These are phyloP conservation scores for Collybia nuda DNA, from an alignment of 768 basidiomycete genomes.

Conservation along the genomic window DNA sequence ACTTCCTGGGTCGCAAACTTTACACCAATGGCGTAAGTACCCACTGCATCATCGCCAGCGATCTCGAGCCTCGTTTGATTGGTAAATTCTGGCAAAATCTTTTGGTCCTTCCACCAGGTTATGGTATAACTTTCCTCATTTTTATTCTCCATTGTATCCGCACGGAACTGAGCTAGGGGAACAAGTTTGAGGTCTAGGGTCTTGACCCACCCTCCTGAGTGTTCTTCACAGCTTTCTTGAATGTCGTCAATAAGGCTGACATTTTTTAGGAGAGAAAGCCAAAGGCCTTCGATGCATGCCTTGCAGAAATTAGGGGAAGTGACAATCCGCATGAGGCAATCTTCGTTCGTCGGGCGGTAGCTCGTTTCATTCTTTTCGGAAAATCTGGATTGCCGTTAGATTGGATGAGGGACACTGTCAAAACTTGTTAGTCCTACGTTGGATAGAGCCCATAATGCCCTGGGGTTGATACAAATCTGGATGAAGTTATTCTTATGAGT, in stretches of 20 bases:
- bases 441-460: conserved; percentile 71
- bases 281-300: conserved; percentile 72
- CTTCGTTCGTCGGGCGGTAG: conserved; percentile 82
- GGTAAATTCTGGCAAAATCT: conserved; percentile 38
- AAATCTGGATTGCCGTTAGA: conserved; percentile 40
- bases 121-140: conserved; percentile 54
- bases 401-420: neutral
- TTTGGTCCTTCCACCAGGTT: conserved; percentile 53
- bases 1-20: conserved; percentile 59
- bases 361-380: conserved; percentile 62
- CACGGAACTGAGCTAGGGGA: conserved; percentile 58
- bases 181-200: conserved; percentile 51
- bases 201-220: conserved; percentile 19
- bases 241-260: conserved; percentile 63
- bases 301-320: conserved; percentile 72
- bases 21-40: conserved; percentile 46
- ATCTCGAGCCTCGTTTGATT: conserved; percentile 53
- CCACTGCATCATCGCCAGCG: conserved; percentile 30
- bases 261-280: conserved; percentile 60
- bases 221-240: conserved; percentile 34
- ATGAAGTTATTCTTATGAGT: neutral
- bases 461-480: conserved; percentile 57
- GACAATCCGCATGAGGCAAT: conserved; percentile 79
- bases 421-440: conserved; percentile 48
- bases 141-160: conserved; percentile 19